Evolutionary conservation across 2,329 filamentous ascomycete genomes (phyloP).

Genomic region (Lecanicillium sp.): DNA sequence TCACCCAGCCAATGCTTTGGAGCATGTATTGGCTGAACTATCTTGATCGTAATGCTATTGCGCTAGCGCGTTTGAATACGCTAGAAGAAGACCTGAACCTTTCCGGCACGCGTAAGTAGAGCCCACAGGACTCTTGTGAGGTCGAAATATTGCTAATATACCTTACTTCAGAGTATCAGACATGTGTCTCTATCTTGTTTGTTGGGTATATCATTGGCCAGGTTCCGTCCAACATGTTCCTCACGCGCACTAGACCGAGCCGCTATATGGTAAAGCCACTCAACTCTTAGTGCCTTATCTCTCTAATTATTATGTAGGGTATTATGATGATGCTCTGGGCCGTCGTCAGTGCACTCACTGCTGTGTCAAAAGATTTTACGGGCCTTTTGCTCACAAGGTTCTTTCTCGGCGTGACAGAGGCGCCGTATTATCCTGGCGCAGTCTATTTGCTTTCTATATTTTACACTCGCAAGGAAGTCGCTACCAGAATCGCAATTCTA

Average conservation of each 20-base stretch:
- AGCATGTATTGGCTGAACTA: slow-evolving; percentile 36
- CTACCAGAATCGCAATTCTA: slow-evolving; percentile 50
- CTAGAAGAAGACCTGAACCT: slow-evolving; percentile 16
- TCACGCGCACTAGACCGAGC: slow-evolving; percentile 26
- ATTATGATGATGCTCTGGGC: slow-evolving; percentile 40
- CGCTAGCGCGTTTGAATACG: slow-evolving; percentile 24
- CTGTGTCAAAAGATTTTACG: slow-evolving; percentile 37
- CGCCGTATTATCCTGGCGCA: slow-evolving; percentile 42
- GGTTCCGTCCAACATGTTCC: slow-evolving; percentile 24
- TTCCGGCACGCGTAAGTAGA: slow-evolving; percentile 1
- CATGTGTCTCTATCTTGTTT: slow-evolving; percentile 17
- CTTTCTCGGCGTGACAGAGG: slow-evolving; percentile 35
- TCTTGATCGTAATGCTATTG: slow-evolving; percentile 38
- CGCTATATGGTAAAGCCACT: slow-evolving; percentile 22
- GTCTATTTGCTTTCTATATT: slow-evolving; percentile 39
- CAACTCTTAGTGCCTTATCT: slow-evolving; percentile 23
- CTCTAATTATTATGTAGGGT: slow-evolving; percentile 18
- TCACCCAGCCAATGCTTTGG: slow-evolving; percentile 10
- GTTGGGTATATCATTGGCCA: slow-evolving; percentile 17
- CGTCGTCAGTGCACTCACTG: slow-evolving; percentile 35
- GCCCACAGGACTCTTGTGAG: too few species aligned
- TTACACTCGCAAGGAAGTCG: slow-evolving; percentile 58
- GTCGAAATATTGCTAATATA: too few species aligned
- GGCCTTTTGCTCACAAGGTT: slow-evolving; percentile 40
- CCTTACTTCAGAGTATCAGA: slow-evolving; percentile 16